Percentiles rank a stretch among this genome's conserved stretches.
phyloP scores from a whole-genome alignment of 306 rosid species.

The Biancaea sappan region DNA sequence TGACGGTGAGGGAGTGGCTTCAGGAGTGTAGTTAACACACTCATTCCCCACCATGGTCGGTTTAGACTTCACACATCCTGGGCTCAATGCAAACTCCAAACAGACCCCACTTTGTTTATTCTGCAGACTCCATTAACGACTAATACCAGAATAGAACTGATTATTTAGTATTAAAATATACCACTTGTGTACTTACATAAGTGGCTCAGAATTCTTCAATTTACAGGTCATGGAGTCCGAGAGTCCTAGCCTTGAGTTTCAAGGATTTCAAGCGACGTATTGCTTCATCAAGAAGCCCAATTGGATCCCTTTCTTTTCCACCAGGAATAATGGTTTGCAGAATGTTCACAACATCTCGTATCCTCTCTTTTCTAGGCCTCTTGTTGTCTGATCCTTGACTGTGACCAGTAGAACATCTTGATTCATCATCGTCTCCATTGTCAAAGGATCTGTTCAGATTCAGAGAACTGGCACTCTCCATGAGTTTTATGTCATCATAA shows the following conservation, averaged over 20 bases:
- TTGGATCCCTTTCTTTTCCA: conserved; percentile 66
- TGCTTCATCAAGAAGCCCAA: conserved; percentile 83
- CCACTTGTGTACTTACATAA: conserved; percentile 16
- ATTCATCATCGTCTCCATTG: conserved; percentile 61
- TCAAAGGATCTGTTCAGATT: conserved; percentile 44
- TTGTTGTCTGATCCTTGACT: conserved; percentile 47
- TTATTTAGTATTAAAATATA: conserved; percentile 13
- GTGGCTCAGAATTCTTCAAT: background rate
- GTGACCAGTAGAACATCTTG: conserved; percentile 62
- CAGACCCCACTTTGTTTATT: conserved; percentile 42
- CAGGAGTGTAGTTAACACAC: conserved; percentile 5
- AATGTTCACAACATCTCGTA: conserved; percentile 66
- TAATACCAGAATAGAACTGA: conserved; percentile 23
- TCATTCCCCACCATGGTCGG: conserved; percentile 21
- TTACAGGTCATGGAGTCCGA: conserved; percentile 60
- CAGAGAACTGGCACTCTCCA: conserved; percentile 70
- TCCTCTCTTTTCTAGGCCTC: conserved; percentile 70
- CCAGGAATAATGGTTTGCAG: conserved; percentile 82
- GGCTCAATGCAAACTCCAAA: conserved; percentile 7
- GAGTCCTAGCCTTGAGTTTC: conserved; percentile 63
- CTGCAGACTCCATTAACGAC: conserved; percentile 30
- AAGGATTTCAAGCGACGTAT: conserved; percentile 72
- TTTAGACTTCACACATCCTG: background rate
- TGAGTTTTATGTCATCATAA: conserved; percentile 37
- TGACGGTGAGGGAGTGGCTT: conserved; percentile 30